phyloP scores from a whole-genome alignment of 805 yeast species.

The Kazachstania viticola region DNA sequence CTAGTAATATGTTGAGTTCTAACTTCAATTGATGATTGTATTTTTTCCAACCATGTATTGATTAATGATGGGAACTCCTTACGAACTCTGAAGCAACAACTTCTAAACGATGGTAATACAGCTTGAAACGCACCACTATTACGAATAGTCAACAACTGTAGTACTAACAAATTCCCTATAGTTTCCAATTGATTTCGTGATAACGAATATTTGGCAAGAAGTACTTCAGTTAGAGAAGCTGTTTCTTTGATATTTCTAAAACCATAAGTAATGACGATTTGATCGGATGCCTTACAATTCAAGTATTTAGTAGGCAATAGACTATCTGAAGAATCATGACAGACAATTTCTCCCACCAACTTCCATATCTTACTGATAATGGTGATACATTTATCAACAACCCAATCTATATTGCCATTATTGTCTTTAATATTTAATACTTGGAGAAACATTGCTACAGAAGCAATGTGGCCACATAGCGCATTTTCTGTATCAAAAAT shows the following conservation, averaged over 20 bases:
- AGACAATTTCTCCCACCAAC: slow-evolving; percentile 33
- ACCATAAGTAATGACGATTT: slow-evolving; percentile 49
- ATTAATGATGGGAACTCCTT: slow-evolving; percentile 32
- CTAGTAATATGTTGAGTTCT: slow-evolving; percentile 68
- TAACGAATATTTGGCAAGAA: slow-evolving; percentile 30
- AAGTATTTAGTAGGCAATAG: slow-evolving; percentile 39
- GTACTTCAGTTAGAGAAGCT: slow-evolving; percentile 37
- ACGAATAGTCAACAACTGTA: slow-evolving; percentile 60
- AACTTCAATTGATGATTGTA: slow-evolving; percentile 38
- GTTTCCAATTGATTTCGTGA: slow-evolving; percentile 13
- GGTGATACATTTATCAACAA: slow-evolving; percentile 4
- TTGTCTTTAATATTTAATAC: slow-evolving; percentile 24
- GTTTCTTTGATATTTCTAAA: slow-evolving; percentile 83
- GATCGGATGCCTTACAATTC: slow-evolving; percentile 30
- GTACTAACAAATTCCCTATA: slow-evolving; percentile 45
- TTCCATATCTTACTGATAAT: slow-evolving; percentile 26
- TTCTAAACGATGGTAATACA: slow-evolving; percentile 67
- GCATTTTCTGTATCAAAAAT: slow-evolving; percentile 38
- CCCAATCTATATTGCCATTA: neutral
- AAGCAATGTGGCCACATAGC: slow-evolving; percentile 61
- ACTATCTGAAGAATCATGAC: slow-evolving; percentile 65
- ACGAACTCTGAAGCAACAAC: slow-evolving; percentile 51
- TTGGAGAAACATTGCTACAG: slow-evolving; percentile 41
- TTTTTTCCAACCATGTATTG: slow-evolving; percentile 46
- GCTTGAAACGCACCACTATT: slow-evolving; percentile 92